phyloP scores from a whole-genome alignment of 2,329 filamentous ascomycete species.

The Cladosporium sp. region DNA sequence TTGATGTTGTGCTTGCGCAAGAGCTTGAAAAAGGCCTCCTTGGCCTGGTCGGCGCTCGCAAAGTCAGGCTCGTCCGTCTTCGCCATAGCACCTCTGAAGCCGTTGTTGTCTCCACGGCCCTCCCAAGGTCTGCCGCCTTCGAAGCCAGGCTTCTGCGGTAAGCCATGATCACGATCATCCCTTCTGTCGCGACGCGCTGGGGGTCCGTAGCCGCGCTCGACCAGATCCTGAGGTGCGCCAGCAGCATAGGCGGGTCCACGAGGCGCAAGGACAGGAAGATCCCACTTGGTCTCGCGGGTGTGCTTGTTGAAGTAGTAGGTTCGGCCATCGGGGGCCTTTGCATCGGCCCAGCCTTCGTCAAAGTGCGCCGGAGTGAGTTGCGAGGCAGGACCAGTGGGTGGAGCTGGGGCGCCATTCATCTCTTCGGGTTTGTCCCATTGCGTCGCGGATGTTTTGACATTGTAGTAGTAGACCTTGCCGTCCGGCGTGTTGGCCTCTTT shows the following conservation, averaged over 20 bases:
- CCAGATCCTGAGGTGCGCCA: constrained; percentile 43
- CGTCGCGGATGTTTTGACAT: constrained; percentile 79
- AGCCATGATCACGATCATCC: constrained; percentile 43
- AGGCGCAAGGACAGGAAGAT: constrained; percentile 63
- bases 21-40: constrained; percentile 89
- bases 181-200: constrained; percentile 34
- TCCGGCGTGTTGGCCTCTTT: constrained; percentile 32
- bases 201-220: constrained; percentile 27
- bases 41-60: constrained; percentile 79
- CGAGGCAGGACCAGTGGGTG: constrained; percentile 67
- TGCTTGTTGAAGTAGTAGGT: constrained; percentile 95
- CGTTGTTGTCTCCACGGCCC: constrained; percentile 32
- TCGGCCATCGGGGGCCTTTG: constrained; percentile 79
- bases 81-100: constrained; percentile 38
- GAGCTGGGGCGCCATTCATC: constrained; percentile 47
- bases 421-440: constrained; percentile 95
- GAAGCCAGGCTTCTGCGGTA: constrained; percentile 43
- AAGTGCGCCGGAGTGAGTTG: constrained; percentile 63
- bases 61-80: constrained; percentile 65
- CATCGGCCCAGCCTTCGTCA: constrained; percentile 77
- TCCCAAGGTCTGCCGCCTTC: constrained; percentile 39
- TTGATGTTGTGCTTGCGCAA: constrained; percentile 83
- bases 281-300: constrained; percentile 91
- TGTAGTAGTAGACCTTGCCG: constrained; percentile 89
- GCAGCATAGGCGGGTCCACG: constrained; percentile 57